Evolutionary conservation across 2,329 filamentous ascomycete genomes (phyloP).

Genomic region (Epicoccum nigrum): DNA sequence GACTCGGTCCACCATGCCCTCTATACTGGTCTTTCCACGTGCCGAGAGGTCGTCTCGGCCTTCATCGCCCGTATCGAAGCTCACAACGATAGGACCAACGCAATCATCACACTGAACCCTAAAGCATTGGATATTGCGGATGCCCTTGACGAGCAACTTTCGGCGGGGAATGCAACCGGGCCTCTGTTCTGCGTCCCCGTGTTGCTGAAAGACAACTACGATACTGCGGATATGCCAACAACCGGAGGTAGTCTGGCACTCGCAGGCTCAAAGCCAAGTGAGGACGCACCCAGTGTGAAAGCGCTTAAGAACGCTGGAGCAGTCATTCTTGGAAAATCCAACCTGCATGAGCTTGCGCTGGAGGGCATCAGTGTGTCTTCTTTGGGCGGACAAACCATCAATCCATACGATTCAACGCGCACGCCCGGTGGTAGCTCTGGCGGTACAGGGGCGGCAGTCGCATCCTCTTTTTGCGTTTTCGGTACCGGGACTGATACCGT

Average conservation of each 20-base stretch:
- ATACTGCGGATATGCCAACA: constrained; percentile 62
- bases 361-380: constrained; percentile 69
- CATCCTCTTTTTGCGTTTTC: constrained; percentile 62
- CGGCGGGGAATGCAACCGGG: constrained; percentile 57
- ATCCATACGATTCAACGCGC: constrained; percentile 69
- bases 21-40: constrained; percentile 59
- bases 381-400: constrained; percentile 67
- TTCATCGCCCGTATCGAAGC: constrained; percentile 64
- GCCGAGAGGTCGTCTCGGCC: constrained; percentile 59
- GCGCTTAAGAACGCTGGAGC: constrained; percentile 59
- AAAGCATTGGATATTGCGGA: constrained; percentile 57
- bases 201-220: constrained; percentile 69
- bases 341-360: constrained; percentile 67
- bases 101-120: constrained; percentile 61
- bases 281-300: constrained; percentile 59
- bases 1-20: constrained; percentile 62
- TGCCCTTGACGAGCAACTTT: constrained; percentile 55
- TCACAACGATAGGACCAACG: constrained; percentile 63
- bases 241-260: constrained; percentile 62
- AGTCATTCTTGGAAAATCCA: constrained; percentile 63
- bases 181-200: constrained; percentile 66
- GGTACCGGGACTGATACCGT: constrained; percentile 67
- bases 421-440: constrained; percentile 70
- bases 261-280: constrained; percentile 52
- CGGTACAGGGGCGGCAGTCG: constrained; percentile 66